Evolutionary conservation across 2,329 filamentous ascomycete species (phyloP), one percentile per base, ranked within the genome.

Genomic region (Trichoderma koningii): DNA sequence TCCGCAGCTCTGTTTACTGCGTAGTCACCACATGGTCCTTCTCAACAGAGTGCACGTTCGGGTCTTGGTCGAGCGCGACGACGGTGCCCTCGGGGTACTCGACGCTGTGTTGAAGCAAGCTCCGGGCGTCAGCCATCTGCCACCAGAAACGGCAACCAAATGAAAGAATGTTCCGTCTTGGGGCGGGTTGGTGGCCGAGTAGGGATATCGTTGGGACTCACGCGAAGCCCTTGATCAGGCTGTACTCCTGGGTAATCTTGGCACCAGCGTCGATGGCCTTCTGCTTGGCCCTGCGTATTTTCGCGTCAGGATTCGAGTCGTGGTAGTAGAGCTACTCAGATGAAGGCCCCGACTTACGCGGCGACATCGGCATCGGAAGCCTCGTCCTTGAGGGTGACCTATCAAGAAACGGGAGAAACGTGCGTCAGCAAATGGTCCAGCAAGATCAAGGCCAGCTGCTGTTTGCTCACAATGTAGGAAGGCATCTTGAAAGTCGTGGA

Each of bases 201-300:
- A 10, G 30, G 30, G 30, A 3, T 34, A 34, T 34, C 30, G 30
- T 34, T 10, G 30, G 30, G 30, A 83, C 91, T 71, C 87, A 97
- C 94, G 91, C 89, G 82, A 97, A 97, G 66, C 90, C 93, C 82
- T 94, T 96, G 84, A 97, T 93, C 72, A 97, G 79, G 67, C 80
- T 89, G 83, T 92, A 97, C 76, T 95, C 91, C 71, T 95, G 88
- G 63, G 81, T 86, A 80, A 98, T 95, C 77, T 86, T 87, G 75
- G 93, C 94, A 74, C 94, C 94, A 75, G 94, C 87, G 48, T 89
- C 84, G 66, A 76, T 80, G 71, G 88, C 90, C 66, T 88, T 80
- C 76, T 93, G 80, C 87, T 96, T 96, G 67, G 90, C 89, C 60
- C 90, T 93, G 72, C 28, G 12, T 38, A 38, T 38, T 34, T n/a